Evolutionary conservation across 192 early-diverging fungal species (phyloP).

Genomic region (Umbelopsis sp.): DNA sequence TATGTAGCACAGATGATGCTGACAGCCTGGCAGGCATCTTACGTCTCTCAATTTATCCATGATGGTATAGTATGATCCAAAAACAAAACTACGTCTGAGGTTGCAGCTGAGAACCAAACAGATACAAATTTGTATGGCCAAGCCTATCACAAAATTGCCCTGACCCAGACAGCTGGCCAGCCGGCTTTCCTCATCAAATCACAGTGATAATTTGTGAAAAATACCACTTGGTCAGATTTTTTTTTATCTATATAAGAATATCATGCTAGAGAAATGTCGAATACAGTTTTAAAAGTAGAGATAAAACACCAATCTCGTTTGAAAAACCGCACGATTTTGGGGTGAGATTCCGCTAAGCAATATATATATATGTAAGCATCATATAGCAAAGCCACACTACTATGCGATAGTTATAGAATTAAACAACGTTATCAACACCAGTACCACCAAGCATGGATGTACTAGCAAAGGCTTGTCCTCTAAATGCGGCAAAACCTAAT

Average conservation of each 20-base stretch:
- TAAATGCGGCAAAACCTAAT: conserved; percentile 36
- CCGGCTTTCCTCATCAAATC: no score
- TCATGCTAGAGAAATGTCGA: no score
- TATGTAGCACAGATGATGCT: background rate
- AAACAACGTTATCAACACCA: conserved; percentile 51
- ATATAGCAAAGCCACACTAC: background rate
- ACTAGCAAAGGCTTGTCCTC: conserved; percentile 44
- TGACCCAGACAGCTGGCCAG: background rate
- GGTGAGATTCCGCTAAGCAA: no score
- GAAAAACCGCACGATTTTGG: no score
- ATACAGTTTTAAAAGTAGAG: no score
- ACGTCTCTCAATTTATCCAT: conserved; percentile 20
- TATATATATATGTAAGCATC: no score
- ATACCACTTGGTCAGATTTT: no score
- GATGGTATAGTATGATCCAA: conserved; percentile 8
- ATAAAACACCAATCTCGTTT: no score
- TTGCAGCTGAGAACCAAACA: background rate
- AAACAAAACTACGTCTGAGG: background rate
- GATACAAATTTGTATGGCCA: background rate
- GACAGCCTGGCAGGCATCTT: background rate
- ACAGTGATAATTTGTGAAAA: no score
- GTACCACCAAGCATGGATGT: conserved; percentile 47
- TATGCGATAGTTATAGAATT: background rate
- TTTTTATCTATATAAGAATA: no score
- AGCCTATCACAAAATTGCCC: conserved; percentile 10